Base-by-base conservation (phyloP, 768 basidiomycete genomes). In the Megacollybia marginata region DNA sequence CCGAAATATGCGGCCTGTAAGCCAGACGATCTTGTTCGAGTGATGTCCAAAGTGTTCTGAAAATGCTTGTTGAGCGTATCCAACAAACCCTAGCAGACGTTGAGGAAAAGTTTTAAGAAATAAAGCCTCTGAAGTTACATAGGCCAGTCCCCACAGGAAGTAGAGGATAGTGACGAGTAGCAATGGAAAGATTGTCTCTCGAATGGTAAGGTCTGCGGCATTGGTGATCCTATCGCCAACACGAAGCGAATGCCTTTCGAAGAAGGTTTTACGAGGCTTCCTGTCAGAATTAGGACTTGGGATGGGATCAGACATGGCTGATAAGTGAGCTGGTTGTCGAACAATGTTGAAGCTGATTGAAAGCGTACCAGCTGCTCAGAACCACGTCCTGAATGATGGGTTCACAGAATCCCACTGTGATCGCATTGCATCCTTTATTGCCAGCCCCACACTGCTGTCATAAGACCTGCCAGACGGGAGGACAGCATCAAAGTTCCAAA, bases 31-130 rank as follows among this genome's bases (percentile, higher is more conserved):
- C 13, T 40, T 40, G 38, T 66, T 4, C 65, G 58, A 2, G 66
- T 67, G 13, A 67, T 66, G 7, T 51, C 58, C 28, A 67, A 60
- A 0, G 65, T 66, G 46, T 44, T 54, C 52, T 67, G 66, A 49
- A 67, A 67, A 42, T 67, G 66, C 43, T 66, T 66, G 59, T 67
- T 67, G 18, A 67, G 54, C 0, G 65, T 66, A 45, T 67, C 66
- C 9, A 67, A 59, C 20, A 66, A 54, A 2, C 66, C 66, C 45
- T 67, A 65, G 0, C 65, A 40, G 38, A 40, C 19, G 38, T 40
- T 15, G 19, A 40, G 23, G 1, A 28, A 7, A 31, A 15, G 4
- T 11, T 55, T 28, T 42, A 42, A 2, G 34, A 48, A n/a, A 28
- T 28, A 28, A 28, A 28, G 23, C 23, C 23, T 28, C 23, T 28